phyloP scores from a whole-genome alignment of 108 stramenopile genomes.

The Poteriospumella lacustris region DNA sequence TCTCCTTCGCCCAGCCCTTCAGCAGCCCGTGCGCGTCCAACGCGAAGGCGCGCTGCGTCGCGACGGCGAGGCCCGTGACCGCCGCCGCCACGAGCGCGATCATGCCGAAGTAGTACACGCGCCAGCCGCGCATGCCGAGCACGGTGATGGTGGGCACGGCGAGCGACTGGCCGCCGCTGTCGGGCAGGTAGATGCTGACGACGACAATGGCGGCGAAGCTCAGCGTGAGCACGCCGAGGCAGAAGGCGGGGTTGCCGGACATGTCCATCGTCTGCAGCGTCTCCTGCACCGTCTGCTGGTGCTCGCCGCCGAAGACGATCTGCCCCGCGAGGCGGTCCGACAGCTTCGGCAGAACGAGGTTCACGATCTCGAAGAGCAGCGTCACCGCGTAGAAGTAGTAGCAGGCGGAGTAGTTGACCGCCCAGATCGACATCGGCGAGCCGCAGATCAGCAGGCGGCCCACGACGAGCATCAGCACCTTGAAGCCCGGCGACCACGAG shows the following conservation, averaged over 20 bases:
- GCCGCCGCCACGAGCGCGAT: background rate
- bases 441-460: conserved; percentile 3
- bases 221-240: background rate
- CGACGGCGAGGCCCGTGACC: background rate
- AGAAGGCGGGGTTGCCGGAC: background rate
- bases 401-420: background rate
- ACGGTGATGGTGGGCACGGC: background rate
- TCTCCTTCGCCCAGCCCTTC: background rate
- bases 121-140: background rate
- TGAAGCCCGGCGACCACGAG: conserved; percentile 2
- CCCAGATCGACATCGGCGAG: conserved; percentile 2
- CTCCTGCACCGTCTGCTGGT: background rate
- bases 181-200: background rate
- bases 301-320: background rate
- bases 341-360: background rate
- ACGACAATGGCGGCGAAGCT: background rate
- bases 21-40: background rate
- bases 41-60: background rate
- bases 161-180: background rate
- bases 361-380: background rate
- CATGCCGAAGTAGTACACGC: background rate
- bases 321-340: background rate
- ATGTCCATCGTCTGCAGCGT: background rate
- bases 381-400: conserved; percentile 3
- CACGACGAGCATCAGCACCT: background rate